Evolutionary conservation across 306 rosid species (phyloP), one percentile per base, ranked within the genome.

Genomic region (Lupinus albus): DNA sequence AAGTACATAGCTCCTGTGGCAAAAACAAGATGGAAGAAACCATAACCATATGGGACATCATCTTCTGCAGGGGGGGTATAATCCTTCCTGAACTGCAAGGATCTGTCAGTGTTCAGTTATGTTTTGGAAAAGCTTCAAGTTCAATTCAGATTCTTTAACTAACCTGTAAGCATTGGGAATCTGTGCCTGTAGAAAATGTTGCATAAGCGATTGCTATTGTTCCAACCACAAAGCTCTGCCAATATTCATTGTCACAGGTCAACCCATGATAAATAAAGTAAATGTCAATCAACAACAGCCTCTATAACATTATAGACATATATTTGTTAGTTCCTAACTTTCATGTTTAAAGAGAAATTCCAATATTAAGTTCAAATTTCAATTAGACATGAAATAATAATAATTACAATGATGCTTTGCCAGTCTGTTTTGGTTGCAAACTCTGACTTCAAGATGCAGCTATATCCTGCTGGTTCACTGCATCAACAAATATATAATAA

Each of bases 1-100:
- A 94, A 94, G 85, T 94, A 90, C 99, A 94, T 94, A 41, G 99
- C 97, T 60, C 99, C 99, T 0, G 96, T 88, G 36, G 99, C 96
- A 39, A 94, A 94, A 62, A 94, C 99, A 49, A 94, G 82, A 72
- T 94, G 99, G 78, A 94, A 94, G 87, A 94, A 94, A 16, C 99
- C 99, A 72, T 94, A 94, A 67, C 99, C 99, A 47, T 94, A 94
- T 18, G 97, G 99, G 55, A 86, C 92, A 74, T 85, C 97, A 74
- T 90, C 96, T 76, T 84, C 96, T 11, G 77, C 78, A 20, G 67
- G 85, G 0, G 67, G 85, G 0, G 72, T 73, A 50, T 82, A 87
- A 16, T 78, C 79, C 69, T 85, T 88, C 87, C 79, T 85, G 76
- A 83, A 67, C 97, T 90, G 91, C 80, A 81, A 79, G 70, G 33